phyloP scores from a whole-genome alignment of 768 basidiomycete genomes.

The Suillus fuscotomentosus region DNA sequence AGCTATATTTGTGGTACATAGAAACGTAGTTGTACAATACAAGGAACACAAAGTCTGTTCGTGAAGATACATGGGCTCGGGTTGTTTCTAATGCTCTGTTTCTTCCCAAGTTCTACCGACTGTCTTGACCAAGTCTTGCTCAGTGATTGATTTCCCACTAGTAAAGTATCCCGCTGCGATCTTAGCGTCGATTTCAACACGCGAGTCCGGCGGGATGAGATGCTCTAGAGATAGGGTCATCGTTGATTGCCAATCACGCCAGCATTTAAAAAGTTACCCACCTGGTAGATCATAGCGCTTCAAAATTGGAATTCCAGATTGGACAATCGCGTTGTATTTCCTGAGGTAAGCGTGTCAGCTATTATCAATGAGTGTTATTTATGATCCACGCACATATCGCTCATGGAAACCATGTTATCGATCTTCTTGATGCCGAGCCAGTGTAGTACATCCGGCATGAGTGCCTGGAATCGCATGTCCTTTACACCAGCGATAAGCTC shows the following conservation, averaged over 20 bases:
- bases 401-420: constrained; percentile 88
- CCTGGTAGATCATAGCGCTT: constrained; percentile 87
- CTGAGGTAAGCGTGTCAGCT: constrained; percentile 32
- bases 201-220: constrained; percentile 85
- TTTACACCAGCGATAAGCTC: constrained; percentile 94
- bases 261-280: constrained; percentile 25
- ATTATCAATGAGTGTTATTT: constrained; percentile 1
- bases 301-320: constrained; percentile 80
- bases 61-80: not conserved
- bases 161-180: constrained; percentile 93
- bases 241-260: not conserved
- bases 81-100: constrained; percentile 60
- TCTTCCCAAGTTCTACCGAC: constrained; percentile 92
- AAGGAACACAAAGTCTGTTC: not conserved
- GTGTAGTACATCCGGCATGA: constrained; percentile 96
- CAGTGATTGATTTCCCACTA: constrained; percentile 70
- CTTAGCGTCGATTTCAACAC: constrained; percentile 96
- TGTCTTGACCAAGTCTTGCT: constrained; percentile 81
- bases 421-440: constrained; percentile 93
- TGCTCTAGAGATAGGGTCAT: constrained; percentile 47
- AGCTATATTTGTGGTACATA: not conserved
- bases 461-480: constrained; percentile 91
- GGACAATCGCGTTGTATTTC: constrained; percentile 95
- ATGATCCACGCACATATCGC: constrained; percentile 60
- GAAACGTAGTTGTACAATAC: not conserved